Percentiles rank a stretch among this genome's conserved stretches.
Conservation (phyloP, 2,329 filamentous ascomycete genomes). For the Colletotrichum viniferum region DNA sequence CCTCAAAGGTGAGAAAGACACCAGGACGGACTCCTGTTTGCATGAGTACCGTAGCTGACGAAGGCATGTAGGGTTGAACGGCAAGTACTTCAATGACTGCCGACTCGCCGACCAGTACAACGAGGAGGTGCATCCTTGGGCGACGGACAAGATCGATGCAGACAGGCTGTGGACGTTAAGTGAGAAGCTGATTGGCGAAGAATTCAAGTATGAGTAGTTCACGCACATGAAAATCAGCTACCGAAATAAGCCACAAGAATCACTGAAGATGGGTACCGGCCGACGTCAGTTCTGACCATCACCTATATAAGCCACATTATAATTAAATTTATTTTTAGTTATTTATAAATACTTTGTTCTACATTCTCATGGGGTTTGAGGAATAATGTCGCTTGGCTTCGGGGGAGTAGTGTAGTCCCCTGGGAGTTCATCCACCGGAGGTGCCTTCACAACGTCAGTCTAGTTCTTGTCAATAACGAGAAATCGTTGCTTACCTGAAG, state of each 20-base stretch:
- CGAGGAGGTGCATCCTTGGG: slow-evolving; percentile 31
- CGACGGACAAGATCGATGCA: slow-evolving; percentile 28
- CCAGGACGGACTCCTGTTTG: not conserved
- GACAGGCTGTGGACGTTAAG: slow-evolving; percentile 38
- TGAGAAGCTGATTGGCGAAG: slow-evolving; percentile 35
- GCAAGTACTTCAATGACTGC: slow-evolving; percentile 32
- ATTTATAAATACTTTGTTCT: not conserved
- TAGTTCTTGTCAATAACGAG: not conserved
- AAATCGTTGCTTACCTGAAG: slow-evolving; percentile 43
- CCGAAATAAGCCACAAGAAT: not conserved
- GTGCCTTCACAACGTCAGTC: not conserved
- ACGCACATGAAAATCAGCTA: not conserved
- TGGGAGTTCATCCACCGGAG: not conserved
- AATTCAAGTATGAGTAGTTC: slow-evolving; percentile 27
- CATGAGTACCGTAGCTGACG: not conserved
- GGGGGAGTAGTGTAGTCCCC: not conserved
- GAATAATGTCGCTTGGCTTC: not conserved
- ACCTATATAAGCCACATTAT: not conserved
- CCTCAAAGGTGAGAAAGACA: not conserved
- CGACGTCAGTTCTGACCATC: not conserved
- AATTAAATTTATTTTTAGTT: not conserved
- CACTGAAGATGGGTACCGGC: not conserved
- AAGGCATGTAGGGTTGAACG: slow-evolving; percentile 21
- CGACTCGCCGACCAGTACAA: slow-evolving; percentile 28
- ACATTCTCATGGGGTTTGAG: not conserved